A percentile compares a stretch with the other conserved stretches of the same genome.
phyloP scores from a whole-genome alignment of 225 moss, liverwort and hornwort species.

The Antitrichia curtipendula region DNA sequence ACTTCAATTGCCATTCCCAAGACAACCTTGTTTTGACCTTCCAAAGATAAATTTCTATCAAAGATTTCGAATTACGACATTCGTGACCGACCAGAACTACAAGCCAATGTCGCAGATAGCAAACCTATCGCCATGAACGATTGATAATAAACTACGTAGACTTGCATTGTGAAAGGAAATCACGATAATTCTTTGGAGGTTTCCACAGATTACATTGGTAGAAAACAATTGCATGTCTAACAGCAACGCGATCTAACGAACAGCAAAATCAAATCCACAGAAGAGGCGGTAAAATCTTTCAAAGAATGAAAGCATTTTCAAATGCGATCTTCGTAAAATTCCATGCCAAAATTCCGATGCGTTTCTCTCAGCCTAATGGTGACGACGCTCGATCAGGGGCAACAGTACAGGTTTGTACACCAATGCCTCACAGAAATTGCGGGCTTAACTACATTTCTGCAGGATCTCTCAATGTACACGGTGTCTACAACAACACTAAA shows the following conservation, averaged over 20 bases:
- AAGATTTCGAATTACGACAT: background rate
- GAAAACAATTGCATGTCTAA: background rate
- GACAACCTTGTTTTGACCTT: background rate
- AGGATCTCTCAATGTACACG: constrained; percentile 34
- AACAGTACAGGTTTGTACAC: constrained; percentile 26
- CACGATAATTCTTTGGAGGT: background rate
- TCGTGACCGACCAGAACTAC: background rate
- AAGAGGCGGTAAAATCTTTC: background rate
- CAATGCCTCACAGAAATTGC: constrained; percentile 20
- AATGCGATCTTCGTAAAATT: constrained; percentile 8
- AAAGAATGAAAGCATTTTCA: constrained; percentile 13
- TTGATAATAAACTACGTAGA: background rate
- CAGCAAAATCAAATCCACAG: background rate
- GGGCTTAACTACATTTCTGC: constrained; percentile 21
- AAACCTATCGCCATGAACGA: background rate
- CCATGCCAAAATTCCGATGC: constrained; percentile 24
- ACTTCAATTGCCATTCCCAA: background rate
- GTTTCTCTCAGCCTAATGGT: background rate
- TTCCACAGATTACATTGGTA: background rate
- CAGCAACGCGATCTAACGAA: background rate
- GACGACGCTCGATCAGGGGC: constrained; percentile 16
- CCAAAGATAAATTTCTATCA: background rate
- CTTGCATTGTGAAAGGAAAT: background rate
- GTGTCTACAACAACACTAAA: constrained; percentile 18
- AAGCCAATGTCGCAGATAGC: background rate